These are phyloP conservation scores for Saccharomycopsis vini DNA, from an alignment of 805 yeast species.

Conservation along the genomic window DNA sequence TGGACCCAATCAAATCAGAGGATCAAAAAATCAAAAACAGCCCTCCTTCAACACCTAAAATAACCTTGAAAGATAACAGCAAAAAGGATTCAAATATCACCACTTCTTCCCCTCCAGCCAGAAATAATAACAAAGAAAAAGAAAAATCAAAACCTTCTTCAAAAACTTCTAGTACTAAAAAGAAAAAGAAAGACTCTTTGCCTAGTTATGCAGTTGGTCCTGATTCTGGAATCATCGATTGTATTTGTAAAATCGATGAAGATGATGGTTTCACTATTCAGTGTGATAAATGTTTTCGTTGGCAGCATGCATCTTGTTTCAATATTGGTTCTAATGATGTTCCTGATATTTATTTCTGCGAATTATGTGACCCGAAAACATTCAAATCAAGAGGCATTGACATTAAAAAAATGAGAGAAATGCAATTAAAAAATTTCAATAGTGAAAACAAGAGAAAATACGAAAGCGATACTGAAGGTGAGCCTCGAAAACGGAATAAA, in stretches of 20 bases:
- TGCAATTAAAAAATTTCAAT: conserved; percentile 20
- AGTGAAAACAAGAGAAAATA: conserved; percentile 27
- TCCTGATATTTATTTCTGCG: conserved; percentile 78
- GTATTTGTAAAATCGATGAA: conserved; percentile 78
- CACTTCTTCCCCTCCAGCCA: neutral
- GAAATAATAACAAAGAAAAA: conserved; percentile 6
- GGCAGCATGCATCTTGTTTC: conserved; percentile 96
- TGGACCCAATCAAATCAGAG: neutral
- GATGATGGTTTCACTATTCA: conserved; percentile 94
- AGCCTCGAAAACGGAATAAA: too few species aligned
- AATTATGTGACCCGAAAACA: conserved; percentile 54
- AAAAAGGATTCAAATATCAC: too few species aligned
- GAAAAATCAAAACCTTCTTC: neutral
- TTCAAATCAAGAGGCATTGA: conserved; percentile 34
- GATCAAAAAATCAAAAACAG: too few species aligned
- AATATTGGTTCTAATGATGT: conserved; percentile 62
- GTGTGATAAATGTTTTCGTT: conserved; percentile 83
- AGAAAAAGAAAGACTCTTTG: conserved; percentile 21
- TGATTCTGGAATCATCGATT: conserved; percentile 80
- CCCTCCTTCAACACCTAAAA: too few species aligned
- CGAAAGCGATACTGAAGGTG: conserved; percentile 21
- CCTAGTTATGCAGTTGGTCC: conserved; percentile 59
- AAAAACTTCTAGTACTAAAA: neutral
- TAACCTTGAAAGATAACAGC: too few species aligned
- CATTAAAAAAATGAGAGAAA: conserved; percentile 27